Conservation (phyloP, 2,329 filamentous ascomycete species). For the Mariannaea elegans region DNA sequence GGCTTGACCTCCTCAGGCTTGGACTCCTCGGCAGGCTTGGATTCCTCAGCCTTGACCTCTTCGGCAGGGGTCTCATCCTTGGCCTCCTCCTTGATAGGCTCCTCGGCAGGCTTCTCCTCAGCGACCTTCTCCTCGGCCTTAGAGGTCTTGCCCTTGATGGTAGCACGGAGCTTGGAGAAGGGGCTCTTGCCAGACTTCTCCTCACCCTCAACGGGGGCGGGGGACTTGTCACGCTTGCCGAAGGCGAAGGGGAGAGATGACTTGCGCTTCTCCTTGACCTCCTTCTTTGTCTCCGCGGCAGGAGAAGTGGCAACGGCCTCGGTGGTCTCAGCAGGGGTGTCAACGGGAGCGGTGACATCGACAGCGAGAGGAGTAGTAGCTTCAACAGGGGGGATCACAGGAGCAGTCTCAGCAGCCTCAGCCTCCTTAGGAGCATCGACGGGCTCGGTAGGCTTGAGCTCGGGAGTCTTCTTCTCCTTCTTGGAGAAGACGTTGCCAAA, state of each 20-base stretch:
- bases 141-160: constrained; percentile 59
- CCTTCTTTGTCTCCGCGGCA: constrained; percentile 67
- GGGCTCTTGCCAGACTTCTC: constrained; percentile 62
- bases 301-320: constrained; percentile 52
- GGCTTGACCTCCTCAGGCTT: constrained; percentile 53
- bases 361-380: constrained; percentile 64
- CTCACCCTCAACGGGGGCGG: constrained; percentile 68
- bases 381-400: constrained; percentile 68
- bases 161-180: constrained; percentile 69
- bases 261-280: constrained; percentile 82
- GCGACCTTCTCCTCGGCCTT: constrained; percentile 55
- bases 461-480: constrained; percentile 68
- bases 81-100: constrained; percentile 45
- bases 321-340: constrained; percentile 57
- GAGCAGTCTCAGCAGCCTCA: constrained; percentile 61
- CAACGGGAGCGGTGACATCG: constrained; percentile 59
- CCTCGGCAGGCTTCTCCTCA: constrained; percentile 47
- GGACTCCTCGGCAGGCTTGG: constrained; percentile 42
- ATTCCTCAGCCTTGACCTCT: constrained; percentile 50
- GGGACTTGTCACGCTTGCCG: constrained; percentile 77
- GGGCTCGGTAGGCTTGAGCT: constrained; percentile 54
- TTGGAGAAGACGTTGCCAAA: constrained; percentile 61
- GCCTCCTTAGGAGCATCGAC: constrained; percentile 54
- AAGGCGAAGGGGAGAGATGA: constrained; percentile 80
- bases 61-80: constrained; percentile 41